These are phyloP conservation scores for Colletotrichum liriopes DNA, from an alignment of 2,329 filamentous ascomycete species.

Conservation along the genomic window DNA sequence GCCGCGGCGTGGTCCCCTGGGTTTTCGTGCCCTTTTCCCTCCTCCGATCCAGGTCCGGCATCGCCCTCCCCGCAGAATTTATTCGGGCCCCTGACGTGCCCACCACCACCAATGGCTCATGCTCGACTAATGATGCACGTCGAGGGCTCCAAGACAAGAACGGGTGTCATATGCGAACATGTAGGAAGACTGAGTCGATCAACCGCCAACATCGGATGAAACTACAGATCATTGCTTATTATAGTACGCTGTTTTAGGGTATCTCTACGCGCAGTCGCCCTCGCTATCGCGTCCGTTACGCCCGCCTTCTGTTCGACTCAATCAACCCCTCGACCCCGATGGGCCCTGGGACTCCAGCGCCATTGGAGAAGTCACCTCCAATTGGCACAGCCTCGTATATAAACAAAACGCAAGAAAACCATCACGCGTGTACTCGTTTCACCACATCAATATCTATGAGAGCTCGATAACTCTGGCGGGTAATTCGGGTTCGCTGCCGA, in stretches of 20 bases:
- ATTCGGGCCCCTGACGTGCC: constrained; percentile 5
- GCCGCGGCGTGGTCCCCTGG: background rate
- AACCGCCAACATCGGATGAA: constrained; percentile 1
- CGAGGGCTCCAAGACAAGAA: background rate
- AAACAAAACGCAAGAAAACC: background rate
- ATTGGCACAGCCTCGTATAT: background rate
- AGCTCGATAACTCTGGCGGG: constrained; percentile 17
- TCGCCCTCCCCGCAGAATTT: constrained; percentile 16
- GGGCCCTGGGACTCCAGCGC: background rate
- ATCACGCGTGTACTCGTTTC: background rate
- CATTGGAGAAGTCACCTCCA: background rate
- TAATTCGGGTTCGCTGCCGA: constrained; percentile 16
- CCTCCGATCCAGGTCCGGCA: background rate
- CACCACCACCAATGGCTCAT: background rate
- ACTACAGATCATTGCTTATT: background rate
- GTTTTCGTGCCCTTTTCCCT: background rate
- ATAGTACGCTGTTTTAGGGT: background rate
- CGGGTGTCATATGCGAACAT: background rate
- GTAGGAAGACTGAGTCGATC: background rate
- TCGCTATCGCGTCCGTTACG: background rate
- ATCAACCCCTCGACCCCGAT: background rate
- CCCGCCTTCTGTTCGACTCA: background rate
- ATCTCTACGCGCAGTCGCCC: background rate
- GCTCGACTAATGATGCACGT: background rate
- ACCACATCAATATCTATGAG: background rate